Base-by-base conservation (phyloP, 2,329 filamentous ascomycete genomes). In the Diplodia intermedia region DNA sequence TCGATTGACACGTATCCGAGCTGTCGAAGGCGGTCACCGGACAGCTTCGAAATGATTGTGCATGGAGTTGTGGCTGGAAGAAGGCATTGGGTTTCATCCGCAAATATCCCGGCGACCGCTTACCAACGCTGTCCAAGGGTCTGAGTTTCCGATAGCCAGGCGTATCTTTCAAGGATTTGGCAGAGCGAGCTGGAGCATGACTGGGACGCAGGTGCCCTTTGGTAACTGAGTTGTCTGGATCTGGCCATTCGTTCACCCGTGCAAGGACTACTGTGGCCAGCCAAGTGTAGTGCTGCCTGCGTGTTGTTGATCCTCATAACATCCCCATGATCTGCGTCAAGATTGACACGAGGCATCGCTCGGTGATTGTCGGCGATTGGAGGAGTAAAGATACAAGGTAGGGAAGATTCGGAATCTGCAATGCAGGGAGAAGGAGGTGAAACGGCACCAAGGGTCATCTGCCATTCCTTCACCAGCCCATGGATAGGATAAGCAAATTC, bases 11-110 rank as follows among this genome's bases (percentile, higher is more conserved):
- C 47, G 43, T 52, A 31, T 50, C 12, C n/a, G 18, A 9, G 14
- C 14, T 40, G 40, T 49, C 18, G 18, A 49, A 49, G n/a, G 43
- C n/a, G 43, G 43, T 52, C 60, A 63, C 29, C 12, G 9, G 43
- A 38, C 20, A 49, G 4, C 2, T 29, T n/a, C 8, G 14, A 63
- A 52, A 52, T 20, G 60, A 63, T 38, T 31, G 47, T 26, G 60
- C 60, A 63, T 62, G n/a, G 18, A n/a, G 36, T 36, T 53, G 47
- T 63, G n/a, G n/a, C 60, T 63, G n/a, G 14, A 52, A 23, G 29
- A 52, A 26, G 43, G 47, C 43, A 52, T 63, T 49, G 31, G 11
- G 43, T 52, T 18, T 38, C 47, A 52, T 38, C 14, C 31, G 31
- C 31, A 9, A 9, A 33, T 7, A 33, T 33, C 31, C 31, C 7